Evolutionary conservation across 306 rosid species (phyloP), one percentile per base, ranked within the genome.

Genomic region (Inga laurina): DNA sequence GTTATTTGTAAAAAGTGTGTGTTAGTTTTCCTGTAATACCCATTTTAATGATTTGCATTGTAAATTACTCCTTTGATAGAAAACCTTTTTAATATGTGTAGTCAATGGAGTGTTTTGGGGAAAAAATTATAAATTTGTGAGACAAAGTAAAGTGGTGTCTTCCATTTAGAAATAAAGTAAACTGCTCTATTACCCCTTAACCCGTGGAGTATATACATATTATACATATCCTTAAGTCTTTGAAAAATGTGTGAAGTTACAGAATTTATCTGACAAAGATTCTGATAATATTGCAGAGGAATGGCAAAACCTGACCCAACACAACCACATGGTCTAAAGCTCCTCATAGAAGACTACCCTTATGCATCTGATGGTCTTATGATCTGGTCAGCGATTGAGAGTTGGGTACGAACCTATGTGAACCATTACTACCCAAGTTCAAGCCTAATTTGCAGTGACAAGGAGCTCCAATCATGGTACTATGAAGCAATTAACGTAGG

Each of bases 381-480:
- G 19, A 44, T 78, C 18, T 66, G 82, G 76, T 72, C 72, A n/a
- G 15, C 51, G 1, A 67, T 79, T 24, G 45, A 79, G 51, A 61
- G n/a, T 12, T 79, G 76, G 76, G 67, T 79, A 8, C 30, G 52
- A 14, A 72, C 72, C 49, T 79, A 79, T 51, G 82, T 79, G 52
- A 51, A 79, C 52, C 76, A 51, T 27, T 79, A 79, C 57, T 79
- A 67, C 76, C 54, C 76, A 2, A 49, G 56, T 24, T 43, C 82
- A 10, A 66, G 39, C 48, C 76, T 5, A 8, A 72, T 79, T 10
- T 18, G 73, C 52, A 67, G 13, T n/a, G 76, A 79, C 27, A 15
- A 24, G 37, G 76, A 68, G 41, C 82, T 51, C 12, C 82, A 79
- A 35, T 61, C 82, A 34, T 79, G 82, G 82, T 79, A 72, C 76